These are phyloP conservation scores for Aspergillus brasiliensis DNA, from an alignment of 2,329 filamentous ascomycete genomes.

Conservation along the genomic window DNA sequence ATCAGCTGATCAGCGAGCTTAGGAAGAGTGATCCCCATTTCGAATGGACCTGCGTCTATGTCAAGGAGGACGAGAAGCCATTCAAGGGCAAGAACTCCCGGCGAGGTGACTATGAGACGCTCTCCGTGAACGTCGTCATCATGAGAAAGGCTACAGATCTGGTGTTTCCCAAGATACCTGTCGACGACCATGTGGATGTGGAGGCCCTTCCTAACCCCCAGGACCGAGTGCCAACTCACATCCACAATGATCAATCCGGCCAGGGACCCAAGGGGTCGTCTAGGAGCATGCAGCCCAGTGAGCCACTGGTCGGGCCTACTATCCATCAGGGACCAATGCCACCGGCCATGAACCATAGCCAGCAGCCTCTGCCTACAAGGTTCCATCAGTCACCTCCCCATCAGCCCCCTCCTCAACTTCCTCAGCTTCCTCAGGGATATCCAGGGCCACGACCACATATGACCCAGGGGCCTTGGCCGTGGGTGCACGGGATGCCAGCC, in stretches of 20 bases:
- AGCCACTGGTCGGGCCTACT: background rate
- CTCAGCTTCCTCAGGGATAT: conserved; percentile 5
- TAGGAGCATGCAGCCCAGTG: background rate
- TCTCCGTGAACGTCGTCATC: conserved; percentile 39
- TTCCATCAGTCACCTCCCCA: background rate
- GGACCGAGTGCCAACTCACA: conserved; percentile 7
- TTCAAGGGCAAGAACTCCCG: conserved; percentile 31
- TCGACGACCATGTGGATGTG: conserved; percentile 16
- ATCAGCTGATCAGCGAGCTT: conserved; percentile 37
- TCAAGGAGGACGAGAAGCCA: conserved; percentile 32
- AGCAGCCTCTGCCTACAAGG: conserved; percentile 14
- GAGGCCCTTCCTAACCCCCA: conserved; percentile 18
- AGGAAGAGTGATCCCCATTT: conserved; percentile 31
- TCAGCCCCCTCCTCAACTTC: conserved; percentile 9
- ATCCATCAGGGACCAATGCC: conserved; percentile 9
- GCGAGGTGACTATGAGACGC: conserved; percentile 33
- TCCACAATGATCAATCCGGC: background rate
- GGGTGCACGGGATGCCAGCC: conserved; percentile 2
- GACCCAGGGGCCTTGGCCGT: background rate
- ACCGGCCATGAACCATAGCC: conserved; percentile 9
- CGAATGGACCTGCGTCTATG: conserved; percentile 43
- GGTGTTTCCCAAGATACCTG: conserved; percentile 16
- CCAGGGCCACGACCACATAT: conserved; percentile 9
- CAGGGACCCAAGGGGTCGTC: background rate
- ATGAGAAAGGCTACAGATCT: conserved; percentile 29